Evolutionary conservation across 2,329 filamentous ascomycete species (phyloP).

Genomic region (Xylariaceae sp.): DNA sequence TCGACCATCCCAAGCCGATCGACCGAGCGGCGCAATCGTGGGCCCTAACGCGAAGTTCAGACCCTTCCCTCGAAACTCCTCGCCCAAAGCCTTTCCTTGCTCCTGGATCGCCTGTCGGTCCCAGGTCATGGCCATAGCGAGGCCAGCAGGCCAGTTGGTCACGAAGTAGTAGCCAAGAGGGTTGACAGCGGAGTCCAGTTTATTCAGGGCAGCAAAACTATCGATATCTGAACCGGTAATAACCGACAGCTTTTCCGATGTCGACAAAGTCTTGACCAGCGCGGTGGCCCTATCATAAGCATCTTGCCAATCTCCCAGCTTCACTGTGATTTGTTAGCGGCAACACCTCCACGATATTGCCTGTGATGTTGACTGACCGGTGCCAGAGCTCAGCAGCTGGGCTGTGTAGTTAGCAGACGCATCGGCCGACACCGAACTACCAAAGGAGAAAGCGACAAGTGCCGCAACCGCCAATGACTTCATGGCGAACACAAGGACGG

Average conservation of each 20-base stretch:
- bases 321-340: slow-evolving; percentile 8
- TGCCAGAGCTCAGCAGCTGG: slow-evolving; percentile 14
- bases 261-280: slow-evolving; percentile 29
- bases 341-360: neutral
- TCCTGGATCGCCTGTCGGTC: slow-evolving; percentile 13
- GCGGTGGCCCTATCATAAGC: slow-evolving; percentile 22
- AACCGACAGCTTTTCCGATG: slow-evolving; percentile 31
- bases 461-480: slow-evolving; percentile 7
- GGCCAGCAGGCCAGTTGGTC: slow-evolving; percentile 23
- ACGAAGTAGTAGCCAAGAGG: slow-evolving; percentile 21
- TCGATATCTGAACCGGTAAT: slow-evolving; percentile 34
- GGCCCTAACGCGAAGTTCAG: slow-evolving; percentile 21
- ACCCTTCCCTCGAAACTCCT: slow-evolving; percentile 20
- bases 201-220: slow-evolving; percentile 12
- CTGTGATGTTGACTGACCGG: slow-evolving; percentile 7
- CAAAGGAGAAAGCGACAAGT: slow-evolving; percentile 8
- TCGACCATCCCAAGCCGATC: slow-evolving; percentile 20
- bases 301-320: slow-evolving; percentile 17
- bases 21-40: slow-evolving; percentile 21
- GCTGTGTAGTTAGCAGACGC: slow-evolving; percentile 15
- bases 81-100: slow-evolving; percentile 11
- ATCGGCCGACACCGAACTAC: slow-evolving; percentile 7
- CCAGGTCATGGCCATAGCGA: slow-evolving; percentile 24
- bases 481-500: neutral
- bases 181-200: slow-evolving; percentile 15